Evolutionary conservation across 108 stramenopile species (phyloP).

Genomic region (Cyclotella kingstonii): DNA sequence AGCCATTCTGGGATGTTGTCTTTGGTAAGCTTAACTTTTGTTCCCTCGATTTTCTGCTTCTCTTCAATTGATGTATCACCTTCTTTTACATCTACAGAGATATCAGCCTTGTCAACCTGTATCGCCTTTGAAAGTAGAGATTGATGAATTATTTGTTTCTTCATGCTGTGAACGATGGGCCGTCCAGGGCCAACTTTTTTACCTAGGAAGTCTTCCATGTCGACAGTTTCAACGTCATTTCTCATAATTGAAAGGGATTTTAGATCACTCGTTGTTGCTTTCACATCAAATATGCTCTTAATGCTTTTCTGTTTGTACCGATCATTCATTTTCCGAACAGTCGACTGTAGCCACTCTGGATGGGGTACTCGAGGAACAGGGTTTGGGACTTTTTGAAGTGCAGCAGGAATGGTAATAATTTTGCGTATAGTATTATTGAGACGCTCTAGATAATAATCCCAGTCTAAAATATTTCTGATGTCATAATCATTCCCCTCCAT

Average conservation of each 20-base stretch:
- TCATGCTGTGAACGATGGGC: constrained; percentile 68
- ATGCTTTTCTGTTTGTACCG: constrained; percentile 88
- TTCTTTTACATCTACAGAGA: not conserved
- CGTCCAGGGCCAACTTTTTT: constrained; percentile 45
- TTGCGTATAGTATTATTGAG: constrained; percentile 96
- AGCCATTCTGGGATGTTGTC: constrained; percentile 87
- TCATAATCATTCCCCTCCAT: constrained; percentile 87
- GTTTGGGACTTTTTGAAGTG: constrained; percentile 92
- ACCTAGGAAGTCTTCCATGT: constrained; percentile 78
- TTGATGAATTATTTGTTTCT: constrained; percentile 7
- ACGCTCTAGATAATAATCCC: constrained; percentile 97
- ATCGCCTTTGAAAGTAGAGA: not conserved
- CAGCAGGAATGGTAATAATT: constrained; percentile 99
- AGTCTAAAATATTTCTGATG: constrained; percentile 93
- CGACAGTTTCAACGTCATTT: constrained; percentile 30
- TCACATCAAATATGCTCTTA: constrained; percentile 61
- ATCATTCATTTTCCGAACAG: constrained; percentile 84
- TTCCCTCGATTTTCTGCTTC: constrained; percentile 11
- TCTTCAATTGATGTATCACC: constrained; percentile 1
- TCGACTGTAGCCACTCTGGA: constrained; percentile 93
- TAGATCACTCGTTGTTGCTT: constrained; percentile 1
- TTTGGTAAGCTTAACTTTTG: constrained; percentile 49
- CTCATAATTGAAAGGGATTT: constrained; percentile 2
- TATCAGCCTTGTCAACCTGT: not conserved
- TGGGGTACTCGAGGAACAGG: constrained; percentile 94